Conservation (phyloP, 768 basidiomycete genomes). For the Hygrocybe coccinea region DNA sequence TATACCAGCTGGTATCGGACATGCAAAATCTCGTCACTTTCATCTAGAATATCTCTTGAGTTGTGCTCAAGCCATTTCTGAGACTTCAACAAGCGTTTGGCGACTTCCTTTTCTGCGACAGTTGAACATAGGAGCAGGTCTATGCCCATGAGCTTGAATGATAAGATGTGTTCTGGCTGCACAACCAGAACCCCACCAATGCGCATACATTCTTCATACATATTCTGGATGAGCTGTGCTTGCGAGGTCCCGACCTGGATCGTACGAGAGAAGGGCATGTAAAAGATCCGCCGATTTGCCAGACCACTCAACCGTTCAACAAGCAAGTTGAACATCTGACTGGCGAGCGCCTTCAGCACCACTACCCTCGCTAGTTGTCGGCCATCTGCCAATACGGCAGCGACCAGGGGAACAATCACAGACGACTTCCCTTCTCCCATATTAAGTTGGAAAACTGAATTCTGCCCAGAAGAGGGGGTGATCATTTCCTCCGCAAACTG, state of each 20-base stretch:
- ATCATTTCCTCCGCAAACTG: slow-evolving; percentile 46
- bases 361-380: slow-evolving; percentile 43
- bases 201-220: slow-evolving; percentile 38
- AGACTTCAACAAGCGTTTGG: slow-evolving; percentile 20
- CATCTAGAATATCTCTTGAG: slow-evolving; percentile 41
- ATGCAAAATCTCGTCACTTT: slow-evolving; percentile 46
- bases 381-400: slow-evolving; percentile 39
- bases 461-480: slow-evolving; percentile 30
- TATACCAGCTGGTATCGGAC: slow-evolving; percentile 48
- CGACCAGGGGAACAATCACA: slow-evolving; percentile 47
- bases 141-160: slow-evolving; percentile 44
- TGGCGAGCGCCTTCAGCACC: slow-evolving; percentile 43
- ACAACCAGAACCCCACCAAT: slow-evolving; percentile 41
- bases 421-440: slow-evolving; percentile 58
- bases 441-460: slow-evolving; percentile 45
- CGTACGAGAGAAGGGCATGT: slow-evolving; percentile 47
- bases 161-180: slow-evolving; percentile 53
- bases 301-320: slow-evolving; percentile 41
- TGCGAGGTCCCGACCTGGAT: slow-evolving; percentile 18
- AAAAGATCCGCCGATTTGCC: slow-evolving; percentile 43
- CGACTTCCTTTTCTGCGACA: slow-evolving; percentile 4
- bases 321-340: slow-evolving; percentile 49
- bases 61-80: slow-evolving; percentile 25
- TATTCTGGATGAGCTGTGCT: slow-evolving; percentile 20
- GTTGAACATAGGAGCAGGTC: slow-evolving; percentile 26